Base-by-base conservation (phyloP, 257 asterid species). In the Ophiorrhiza pumila region DNA sequence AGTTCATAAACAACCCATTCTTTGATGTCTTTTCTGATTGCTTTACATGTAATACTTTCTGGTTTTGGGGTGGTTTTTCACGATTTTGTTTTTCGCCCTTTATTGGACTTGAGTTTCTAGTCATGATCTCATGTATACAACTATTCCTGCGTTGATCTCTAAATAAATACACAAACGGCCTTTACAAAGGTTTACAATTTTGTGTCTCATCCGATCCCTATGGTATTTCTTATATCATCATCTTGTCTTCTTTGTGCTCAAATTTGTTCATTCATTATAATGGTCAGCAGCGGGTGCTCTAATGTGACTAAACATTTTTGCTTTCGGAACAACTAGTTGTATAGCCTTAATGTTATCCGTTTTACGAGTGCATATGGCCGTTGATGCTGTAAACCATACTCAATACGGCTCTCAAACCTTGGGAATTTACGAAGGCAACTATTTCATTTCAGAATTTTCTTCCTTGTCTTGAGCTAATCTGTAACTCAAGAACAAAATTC, bases 51-150 rank as follows among this genome's bases (percentile, higher is more conserved):
- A 69, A 69, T 23, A 55, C 23, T 53, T 55, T 5, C 10, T 18
- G 17, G 41, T 47, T 13, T 50, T 20, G 41, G 39, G 13, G 25
- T 60, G 50, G 7, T 61, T 73, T 29, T 42, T n/a, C n/a, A n/a
- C n/a, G n/a, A n/a, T n/a, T n/a, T n/a, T 47, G 18, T 8, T 5
- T 31, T n/a, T 7, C 18, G 7, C 25, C 62, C 52, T 31, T 55
- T 39, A 22, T 5, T 35, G 7, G 58, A 41, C 37, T 53, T 22
- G 66, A 2, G 31, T 20, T 1, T 27, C 23, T 27, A 14, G 56
- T 9, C 42, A 31, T 55, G 66, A 41, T 66, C 60, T 74, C 59
- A 57, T 63, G 77, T 73, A 4, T 67, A 4, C 0, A 18, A 1
- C 34, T 25, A 63, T n/a, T 49, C 63, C 22, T 15, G 31, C 9